A percentile compares a stretch with the other conserved stretches of the same genome.
Conservation (phyloP, 2,329 filamentous ascomycete species). For the Aspergillus brasiliensis region DNA sequence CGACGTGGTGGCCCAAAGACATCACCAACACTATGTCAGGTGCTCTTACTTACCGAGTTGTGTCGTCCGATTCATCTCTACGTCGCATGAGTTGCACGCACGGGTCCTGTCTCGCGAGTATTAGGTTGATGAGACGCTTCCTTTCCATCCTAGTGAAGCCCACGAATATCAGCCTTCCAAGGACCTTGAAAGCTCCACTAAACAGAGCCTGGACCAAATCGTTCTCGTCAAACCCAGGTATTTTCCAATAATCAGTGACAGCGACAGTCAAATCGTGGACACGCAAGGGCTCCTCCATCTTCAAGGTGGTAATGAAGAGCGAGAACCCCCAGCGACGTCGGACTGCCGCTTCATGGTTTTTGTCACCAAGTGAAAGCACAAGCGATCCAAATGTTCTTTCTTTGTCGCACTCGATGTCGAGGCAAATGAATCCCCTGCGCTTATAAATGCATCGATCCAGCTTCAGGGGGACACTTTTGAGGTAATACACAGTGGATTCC, state of each 20-base stretch:
- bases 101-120: slow-evolving; percentile 8
- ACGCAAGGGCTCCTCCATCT: slow-evolving; percentile 11
- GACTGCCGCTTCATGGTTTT: slow-evolving; percentile 12
- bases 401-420: slow-evolving; percentile 8
- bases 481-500: slow-evolving; percentile 10
- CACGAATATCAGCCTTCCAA: slow-evolving; percentile 15
- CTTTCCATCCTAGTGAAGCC: slow-evolving; percentile 19
- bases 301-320: slow-evolving; percentile 17
- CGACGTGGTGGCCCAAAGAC: neutral
- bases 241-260: slow-evolving; percentile 21
- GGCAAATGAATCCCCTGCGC: slow-evolving; percentile 9
- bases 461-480: slow-evolving; percentile 13
- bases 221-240: slow-evolving; percentile 18
- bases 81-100: slow-evolving; percentile 11
- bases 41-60: neutral
- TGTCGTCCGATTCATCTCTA: slow-evolving; percentile 14
- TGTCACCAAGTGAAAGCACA: slow-evolving; percentile 18
- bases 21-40: neutral
- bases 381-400: slow-evolving; percentile 13
- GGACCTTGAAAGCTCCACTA: slow-evolving; percentile 18
- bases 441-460: slow-evolving; percentile 14
- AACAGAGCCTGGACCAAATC: slow-evolving; percentile 18
- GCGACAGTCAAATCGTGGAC: slow-evolving; percentile 17
- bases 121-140: slow-evolving; percentile 3
- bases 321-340: slow-evolving; percentile 18